A percentile compares a stretch with the other conserved stretches of the same genome.
Evolutionary conservation across 768 basidiomycete genomes (phyloP).

Genomic region (Gymnopilus junonius): DNA sequence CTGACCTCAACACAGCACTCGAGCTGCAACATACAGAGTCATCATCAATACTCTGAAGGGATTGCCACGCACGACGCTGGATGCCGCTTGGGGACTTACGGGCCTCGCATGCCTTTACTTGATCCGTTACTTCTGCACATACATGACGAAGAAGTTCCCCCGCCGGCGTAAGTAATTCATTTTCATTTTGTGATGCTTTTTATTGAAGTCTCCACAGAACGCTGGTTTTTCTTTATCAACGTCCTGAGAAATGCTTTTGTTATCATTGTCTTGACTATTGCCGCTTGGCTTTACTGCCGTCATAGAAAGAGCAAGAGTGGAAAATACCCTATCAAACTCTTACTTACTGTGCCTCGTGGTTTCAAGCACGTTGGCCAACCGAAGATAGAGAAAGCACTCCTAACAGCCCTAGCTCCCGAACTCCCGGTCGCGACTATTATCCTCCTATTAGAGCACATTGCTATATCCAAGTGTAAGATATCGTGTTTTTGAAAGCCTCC

Average conservation of each 20-base stretch:
- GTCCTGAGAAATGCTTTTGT: constrained; percentile 88
- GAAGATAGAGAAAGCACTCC: constrained; percentile 44
- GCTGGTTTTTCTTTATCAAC: constrained; percentile 77
- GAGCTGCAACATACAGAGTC: constrained; percentile 82
- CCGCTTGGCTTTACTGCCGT: constrained; percentile 84
- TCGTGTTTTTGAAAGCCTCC: not conserved
- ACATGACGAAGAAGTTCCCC: constrained; percentile 62
- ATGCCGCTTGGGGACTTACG: constrained; percentile 90
- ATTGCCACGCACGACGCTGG: constrained; percentile 67
- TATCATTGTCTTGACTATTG: constrained; percentile 83
- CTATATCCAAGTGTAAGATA: constrained; percentile 86
- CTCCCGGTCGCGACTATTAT: constrained; percentile 89
- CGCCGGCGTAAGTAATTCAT: constrained; percentile 48
- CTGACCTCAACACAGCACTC: constrained; percentile 58
- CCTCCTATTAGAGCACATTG: constrained; percentile 92
- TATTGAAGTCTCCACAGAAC: constrained; percentile 42
- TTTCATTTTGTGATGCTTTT: not conserved
- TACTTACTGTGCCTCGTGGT: constrained; percentile 84
- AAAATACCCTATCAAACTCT: constrained; percentile 83
- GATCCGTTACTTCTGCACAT: constrained; percentile 41
- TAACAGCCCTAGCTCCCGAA: constrained; percentile 72
- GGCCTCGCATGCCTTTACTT: constrained; percentile 67
- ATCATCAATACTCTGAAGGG: constrained; percentile 94
- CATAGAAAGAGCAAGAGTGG: constrained; percentile 59
- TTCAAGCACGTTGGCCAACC: constrained; percentile 63